Conservation (phyloP, 202 grass and related monocot genomes). For the Setaria italica region DNA sequence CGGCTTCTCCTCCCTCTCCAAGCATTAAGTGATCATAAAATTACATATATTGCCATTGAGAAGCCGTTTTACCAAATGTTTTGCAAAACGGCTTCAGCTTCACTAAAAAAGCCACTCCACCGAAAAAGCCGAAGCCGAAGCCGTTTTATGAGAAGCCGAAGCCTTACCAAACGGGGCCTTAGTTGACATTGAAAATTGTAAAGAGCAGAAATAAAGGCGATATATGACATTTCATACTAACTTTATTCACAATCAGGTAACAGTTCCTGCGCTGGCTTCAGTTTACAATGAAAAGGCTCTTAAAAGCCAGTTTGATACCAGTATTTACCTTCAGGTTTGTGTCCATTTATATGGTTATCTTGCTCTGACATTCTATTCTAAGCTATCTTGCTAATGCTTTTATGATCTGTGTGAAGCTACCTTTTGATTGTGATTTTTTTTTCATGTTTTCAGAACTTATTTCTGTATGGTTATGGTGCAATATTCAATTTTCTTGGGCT, state of each 20-base stretch:
- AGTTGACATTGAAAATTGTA: conserved; percentile 24
- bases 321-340: conserved; percentile 98
- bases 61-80: too few relatives aligned
- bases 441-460: conserved; percentile 82
- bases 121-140: too few relatives aligned
- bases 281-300: conserved; percentile 97
- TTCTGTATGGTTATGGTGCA: conserved; percentile 97
- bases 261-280: conserved; percentile 87
- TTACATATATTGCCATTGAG: too few relatives aligned
- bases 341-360: conserved; percentile 39
- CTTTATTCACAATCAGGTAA: conserved; percentile 65
- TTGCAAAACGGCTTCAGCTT: too few relatives aligned
- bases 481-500: conserved; percentile 96
- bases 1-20: too few relatives aligned
- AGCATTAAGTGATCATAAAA: too few relatives aligned
- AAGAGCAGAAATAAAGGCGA: conserved; percentile 19
- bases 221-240: conserved; percentile 30
- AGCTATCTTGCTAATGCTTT: conserved; percentile 28
- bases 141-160: too few relatives aligned
- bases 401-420: conserved; percentile 20
- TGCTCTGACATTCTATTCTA: conserved; percentile 33
- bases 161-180: too few relatives aligned
- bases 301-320: conserved; percentile 98
- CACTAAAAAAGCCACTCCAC: too few relatives aligned
- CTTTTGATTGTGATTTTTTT: conserved; percentile 35